Percentiles rank a stretch among this genome's conserved stretches.
Evolutionary conservation across 2,329 filamentous ascomycete genomes (phyloP).

Genomic region (Biscogniauxia marginata): DNA sequence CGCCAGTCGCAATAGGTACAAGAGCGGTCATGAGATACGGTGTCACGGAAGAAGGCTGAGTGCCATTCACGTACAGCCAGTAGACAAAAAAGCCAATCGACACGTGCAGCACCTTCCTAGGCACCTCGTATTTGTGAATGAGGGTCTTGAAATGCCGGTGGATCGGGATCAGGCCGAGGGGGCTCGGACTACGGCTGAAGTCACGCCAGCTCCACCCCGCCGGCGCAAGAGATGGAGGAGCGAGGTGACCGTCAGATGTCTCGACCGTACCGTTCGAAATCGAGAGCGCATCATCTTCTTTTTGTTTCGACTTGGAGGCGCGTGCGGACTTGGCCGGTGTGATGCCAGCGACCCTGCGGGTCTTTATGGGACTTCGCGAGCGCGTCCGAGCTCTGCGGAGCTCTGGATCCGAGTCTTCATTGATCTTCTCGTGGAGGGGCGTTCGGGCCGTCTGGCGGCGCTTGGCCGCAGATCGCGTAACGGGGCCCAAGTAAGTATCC

Average conservation of each 20-base stretch:
- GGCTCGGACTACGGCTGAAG: conserved; percentile 87
- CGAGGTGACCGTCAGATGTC: conserved; percentile 65
- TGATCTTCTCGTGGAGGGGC: conserved; percentile 58
- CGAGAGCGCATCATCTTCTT: conserved; percentile 25
- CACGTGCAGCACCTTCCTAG: conserved; percentile 87
- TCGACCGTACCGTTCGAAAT: conserved; percentile 20
- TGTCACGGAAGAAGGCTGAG: conserved; percentile 74
- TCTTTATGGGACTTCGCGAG: conserved; percentile 65
- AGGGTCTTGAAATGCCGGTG: conserved; percentile 89
- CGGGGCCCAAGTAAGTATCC: conserved; percentile 67
- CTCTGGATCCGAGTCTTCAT: conserved; percentile 51
- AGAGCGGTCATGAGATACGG: conserved; percentile 80
- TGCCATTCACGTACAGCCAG: conserved; percentile 77
- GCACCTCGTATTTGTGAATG: conserved; percentile 95
- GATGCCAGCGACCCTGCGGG: conserved; percentile 52
- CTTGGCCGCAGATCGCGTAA: conserved; percentile 71
- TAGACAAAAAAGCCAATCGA: conserved; percentile 95
- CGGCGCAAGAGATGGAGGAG: conserved; percentile 59
- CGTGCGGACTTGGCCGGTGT: conserved; percentile 44
- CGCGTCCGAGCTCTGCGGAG: conserved; percentile 65
- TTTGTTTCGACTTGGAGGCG: conserved; percentile 31
- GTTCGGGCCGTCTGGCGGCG: conserved; percentile 50
- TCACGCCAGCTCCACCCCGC: conserved; percentile 77
- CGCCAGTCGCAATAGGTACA: conserved; percentile 78
- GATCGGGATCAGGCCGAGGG: conserved; percentile 90